Conservation (phyloP, 495 filamentous ascomycete species). For the Aspergillus incahuasiensis region DNA sequence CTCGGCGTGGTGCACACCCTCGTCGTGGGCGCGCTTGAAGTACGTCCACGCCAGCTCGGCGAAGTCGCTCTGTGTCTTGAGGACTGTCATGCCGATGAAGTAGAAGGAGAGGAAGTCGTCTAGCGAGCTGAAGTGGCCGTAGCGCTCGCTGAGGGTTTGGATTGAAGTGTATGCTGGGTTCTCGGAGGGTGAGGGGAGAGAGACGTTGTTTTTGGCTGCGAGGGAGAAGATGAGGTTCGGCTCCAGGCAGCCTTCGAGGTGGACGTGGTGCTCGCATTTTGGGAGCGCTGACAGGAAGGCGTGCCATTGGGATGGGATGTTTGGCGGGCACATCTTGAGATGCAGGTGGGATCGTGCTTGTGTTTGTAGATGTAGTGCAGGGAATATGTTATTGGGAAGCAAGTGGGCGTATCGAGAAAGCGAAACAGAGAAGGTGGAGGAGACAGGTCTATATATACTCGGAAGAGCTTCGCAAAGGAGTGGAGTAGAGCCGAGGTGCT, state of each 20-base stretch:
- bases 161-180: constrained; percentile 58
- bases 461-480: not conserved
- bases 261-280: constrained; percentile 78
- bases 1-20: constrained; percentile 69
- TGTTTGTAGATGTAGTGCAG: not conserved
- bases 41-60: constrained; percentile 71
- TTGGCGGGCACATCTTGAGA: constrained; percentile 30
- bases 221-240: constrained; percentile 66
- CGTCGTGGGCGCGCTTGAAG: constrained; percentile 57
- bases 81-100: constrained; percentile 69
- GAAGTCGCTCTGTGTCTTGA: constrained; percentile 58
- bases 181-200: constrained; percentile 45
- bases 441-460: not conserved
- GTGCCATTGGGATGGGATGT: constrained; percentile 33
- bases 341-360: not conserved
- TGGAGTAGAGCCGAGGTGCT: no score
- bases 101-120: constrained; percentile 78
- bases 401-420: not conserved
- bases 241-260: constrained; percentile 67
- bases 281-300: constrained; percentile 61
- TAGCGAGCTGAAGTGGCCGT: constrained; percentile 60
- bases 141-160: constrained; percentile 54
- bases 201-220: constrained; percentile 56
- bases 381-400: not conserved
- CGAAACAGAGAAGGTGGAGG: not conserved